Base-by-base conservation (phyloP, 2,329 filamentous ascomycete species). In the Hymenoscyphus fraxineus region DNA sequence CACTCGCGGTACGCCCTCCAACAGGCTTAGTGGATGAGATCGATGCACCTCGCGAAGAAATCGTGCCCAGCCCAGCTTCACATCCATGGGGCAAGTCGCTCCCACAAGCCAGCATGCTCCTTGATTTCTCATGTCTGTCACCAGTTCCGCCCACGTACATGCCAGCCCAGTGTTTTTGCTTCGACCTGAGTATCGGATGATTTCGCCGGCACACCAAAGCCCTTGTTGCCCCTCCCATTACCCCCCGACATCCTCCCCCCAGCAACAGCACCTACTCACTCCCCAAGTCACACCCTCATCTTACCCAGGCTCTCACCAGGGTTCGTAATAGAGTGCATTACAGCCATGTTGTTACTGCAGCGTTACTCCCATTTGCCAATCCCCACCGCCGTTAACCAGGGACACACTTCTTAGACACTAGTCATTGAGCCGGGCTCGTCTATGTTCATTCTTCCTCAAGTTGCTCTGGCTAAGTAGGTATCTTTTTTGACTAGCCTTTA, bases 141-240 rank as follows among this genome's bases (percentile, higher is more conserved):
- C 44, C 59, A 62, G 67, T 68, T 64, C 64, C 69, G 67, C 61
- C 67, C 62, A 61, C 51, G 22, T 64, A 60, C 63, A 62, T 27
- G 65, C 68, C 69, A 69, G 68, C 63, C 62, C 63, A 62, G 67
- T 66, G 51, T 67, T 65, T 40, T 63, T 72, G 69, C 70, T 69
- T 72, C 69, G 69, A 72, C 68, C 32, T 69, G 66, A 70, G 68
- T 67, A 72, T 74, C 72, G 72, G 72, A 74, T 73, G 72, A 73
- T 70, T 72, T 67, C 71, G 68, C 70, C 71, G 70, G 70, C 67
- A 51, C 19, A 73, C 59, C 64, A 68, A 63, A 22, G 19, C 44
- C 44, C 44, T 51, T 27, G 44, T 51, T 51, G 66, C 62, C 64
- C 65, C 65, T 66, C 58, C 61, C 35, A 35, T 39, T 16, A 61